A percentile compares a stretch with the other conserved stretches of the same genome.
phyloP scores from a whole-genome alignment of 331 rosid genomes.

The Acacia concinna region DNA sequence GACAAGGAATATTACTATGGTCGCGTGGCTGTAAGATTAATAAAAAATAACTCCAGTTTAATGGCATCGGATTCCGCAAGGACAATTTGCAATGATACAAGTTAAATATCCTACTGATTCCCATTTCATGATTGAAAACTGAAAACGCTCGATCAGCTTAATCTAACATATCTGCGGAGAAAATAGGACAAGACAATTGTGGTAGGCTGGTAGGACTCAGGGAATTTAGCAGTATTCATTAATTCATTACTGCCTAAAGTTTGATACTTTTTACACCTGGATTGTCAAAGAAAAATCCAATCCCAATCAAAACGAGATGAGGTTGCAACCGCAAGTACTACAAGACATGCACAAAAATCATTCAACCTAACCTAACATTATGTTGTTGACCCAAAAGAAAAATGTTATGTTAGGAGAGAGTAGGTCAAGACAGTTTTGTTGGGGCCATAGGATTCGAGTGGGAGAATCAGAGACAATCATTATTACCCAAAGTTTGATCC shows the following conservation, averaged over 20 bases:
- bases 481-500: background rate
- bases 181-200: background rate
- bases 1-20: background rate
- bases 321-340: background rate
- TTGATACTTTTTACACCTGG: background rate
- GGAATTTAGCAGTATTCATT: background rate
- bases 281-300: constrained; percentile 13
- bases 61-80: constrained; percentile 7
- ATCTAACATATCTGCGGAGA: background rate
- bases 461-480: background rate
- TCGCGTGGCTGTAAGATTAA: background rate
- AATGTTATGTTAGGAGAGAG: background rate
- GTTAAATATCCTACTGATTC: background rate
- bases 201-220: background rate
- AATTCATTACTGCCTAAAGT: background rate
- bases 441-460: background rate
- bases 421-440: background rate
- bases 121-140: background rate
- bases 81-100: background rate
- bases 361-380: background rate
- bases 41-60: background rate
- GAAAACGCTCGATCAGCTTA: constrained; percentile 5
- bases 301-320: constrained; percentile 12
- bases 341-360: background rate
- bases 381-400: background rate